phyloP scores from a whole-genome alignment of 2,329 filamentous ascomycete genomes.

The Lachnellula arida region DNA sequence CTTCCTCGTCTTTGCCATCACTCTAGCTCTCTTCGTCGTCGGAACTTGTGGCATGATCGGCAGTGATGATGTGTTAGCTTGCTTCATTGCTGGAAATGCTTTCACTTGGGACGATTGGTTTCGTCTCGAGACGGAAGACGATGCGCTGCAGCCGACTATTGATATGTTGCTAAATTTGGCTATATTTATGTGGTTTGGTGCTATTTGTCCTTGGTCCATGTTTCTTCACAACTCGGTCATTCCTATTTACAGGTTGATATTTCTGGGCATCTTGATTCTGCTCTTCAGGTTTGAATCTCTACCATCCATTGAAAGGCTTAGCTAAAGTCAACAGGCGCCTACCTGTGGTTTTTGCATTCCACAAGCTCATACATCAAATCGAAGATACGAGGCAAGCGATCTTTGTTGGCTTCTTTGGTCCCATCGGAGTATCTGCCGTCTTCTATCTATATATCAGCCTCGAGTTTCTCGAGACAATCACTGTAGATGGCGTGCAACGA shows the following conservation, averaged over 20 bases:
- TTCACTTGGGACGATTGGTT: constrained; percentile 97
- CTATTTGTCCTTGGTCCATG: constrained; percentile 72
- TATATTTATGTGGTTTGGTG: constrained; percentile 89
- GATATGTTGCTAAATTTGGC: constrained; percentile 84
- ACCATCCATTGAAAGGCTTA: neutral
- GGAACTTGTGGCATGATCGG: constrained; percentile 90
- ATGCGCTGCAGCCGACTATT: constrained; percentile 88
- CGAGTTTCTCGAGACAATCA: constrained; percentile 63
- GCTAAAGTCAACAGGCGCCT: constrained; percentile 44
- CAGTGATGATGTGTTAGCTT: constrained; percentile 84
- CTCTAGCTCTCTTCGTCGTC: constrained; percentile 78
- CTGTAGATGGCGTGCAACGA: constrained; percentile 55
- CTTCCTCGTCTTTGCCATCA: constrained; percentile 58
- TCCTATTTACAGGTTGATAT: constrained; percentile 66
- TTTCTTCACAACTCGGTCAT: constrained; percentile 67
- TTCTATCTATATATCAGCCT: constrained; percentile 83
- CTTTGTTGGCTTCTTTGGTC: constrained; percentile 90
- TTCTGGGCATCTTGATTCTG: constrained; percentile 70
- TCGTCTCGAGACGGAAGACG: constrained; percentile 79
- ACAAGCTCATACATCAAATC: constrained; percentile 75
- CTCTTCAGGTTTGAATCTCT: constrained; percentile 50
- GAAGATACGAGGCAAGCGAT: constrained; percentile 67
- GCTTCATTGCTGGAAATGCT: constrained; percentile 85
- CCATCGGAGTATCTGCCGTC: constrained; percentile 83
- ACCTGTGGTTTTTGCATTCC: constrained; percentile 69